Evolutionary conservation across 1,139 yeast genomes (phyloP), one percentile per base, ranked within the genome.

Genomic region (Yarrowia galli): DNA sequence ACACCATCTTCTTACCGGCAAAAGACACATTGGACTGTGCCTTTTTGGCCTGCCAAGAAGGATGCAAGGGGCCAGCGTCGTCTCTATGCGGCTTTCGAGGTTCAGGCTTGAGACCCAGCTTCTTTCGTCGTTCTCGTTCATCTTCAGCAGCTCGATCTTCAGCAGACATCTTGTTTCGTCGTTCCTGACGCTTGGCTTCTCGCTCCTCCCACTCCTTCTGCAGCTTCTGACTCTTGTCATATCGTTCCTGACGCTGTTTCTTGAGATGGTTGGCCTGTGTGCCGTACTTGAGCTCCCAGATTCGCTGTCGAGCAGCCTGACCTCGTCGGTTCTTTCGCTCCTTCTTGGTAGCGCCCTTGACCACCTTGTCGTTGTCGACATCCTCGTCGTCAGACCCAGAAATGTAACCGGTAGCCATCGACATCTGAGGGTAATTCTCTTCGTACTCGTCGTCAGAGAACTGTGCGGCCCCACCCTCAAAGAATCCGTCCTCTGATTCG

Each of bases 1-100:
- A 93, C 2, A 84, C 87, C 74, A 90, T 85, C 81, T 93, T 95
- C 80, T 91, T 93, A 76, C 98, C 99, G 66, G 82, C 79, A 75
- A 92, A 92, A 74, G 65, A 84, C 87, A 43, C 51, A 10, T 58
- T 58, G 20, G 64, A 42, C 69, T 86, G 85, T 77, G 86, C 85
- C 88, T 78, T 91, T 89, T 68, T 90, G 22, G 99, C 99, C 73
- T 87, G 88, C 99, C 99, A 95, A 2, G 99, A 95, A 20, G 99
- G 99, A 84, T 95, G 99, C 69, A 91, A 76, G 20, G 81, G 76
- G 53, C 73, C 72, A 54, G 72, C 74, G 12, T 72, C 73, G 18
- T 71, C 65, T n/a, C 68, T 42, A n/a, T 49, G 68, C 20, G 25
- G 40, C 36, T 10, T 35, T 35, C 28, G 43, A 32, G 61, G 68